Conservation (phyloP, 2,329 filamentous ascomycete species). For the Amphichorda felina region DNA sequence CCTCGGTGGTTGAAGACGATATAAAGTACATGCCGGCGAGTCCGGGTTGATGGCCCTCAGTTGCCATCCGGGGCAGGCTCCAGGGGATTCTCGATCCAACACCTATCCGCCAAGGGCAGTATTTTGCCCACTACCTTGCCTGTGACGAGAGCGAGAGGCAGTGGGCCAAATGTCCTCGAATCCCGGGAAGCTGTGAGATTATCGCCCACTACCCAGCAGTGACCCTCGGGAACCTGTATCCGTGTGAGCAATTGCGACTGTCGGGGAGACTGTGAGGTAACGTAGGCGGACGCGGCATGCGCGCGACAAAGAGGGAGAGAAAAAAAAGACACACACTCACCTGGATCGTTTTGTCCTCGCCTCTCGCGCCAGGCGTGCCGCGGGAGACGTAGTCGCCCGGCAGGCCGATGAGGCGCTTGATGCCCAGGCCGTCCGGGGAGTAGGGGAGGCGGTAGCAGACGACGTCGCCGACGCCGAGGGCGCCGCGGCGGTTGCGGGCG, state of each 20-base stretch:
- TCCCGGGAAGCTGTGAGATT: conserved; percentile 77
- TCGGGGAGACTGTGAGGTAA: not conserved
- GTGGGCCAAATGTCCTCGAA: conserved; percentile 73
- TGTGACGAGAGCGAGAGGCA: conserved; percentile 73
- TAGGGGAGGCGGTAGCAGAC: conserved; percentile 69
- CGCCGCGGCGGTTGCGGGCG: conserved; percentile 58
- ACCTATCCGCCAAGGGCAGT: conserved; percentile 37
- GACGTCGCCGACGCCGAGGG: conserved; percentile 65
- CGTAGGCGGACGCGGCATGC: not conserved
- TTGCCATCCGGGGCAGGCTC: conserved; percentile 13
- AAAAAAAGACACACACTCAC: conserved; percentile 23
- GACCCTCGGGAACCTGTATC: conserved; percentile 82
- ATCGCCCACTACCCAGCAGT: conserved; percentile 86
- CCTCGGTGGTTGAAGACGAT: not conserved
- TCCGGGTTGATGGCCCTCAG: not conserved
- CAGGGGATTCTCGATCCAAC: conserved; percentile 35
- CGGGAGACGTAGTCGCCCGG: conserved; percentile 65
- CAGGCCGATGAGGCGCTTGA: conserved; percentile 73
- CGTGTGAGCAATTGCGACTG: too few relatives aligned
- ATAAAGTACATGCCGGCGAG: not conserved
- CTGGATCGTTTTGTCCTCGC: conserved; percentile 49
- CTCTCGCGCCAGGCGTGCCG: conserved; percentile 41
- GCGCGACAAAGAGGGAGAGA: not conserved
- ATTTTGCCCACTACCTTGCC: conserved; percentile 68
- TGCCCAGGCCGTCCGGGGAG: conserved; percentile 42